phyloP scores from a whole-genome alignment of 2,329 filamentous ascomycete species.

The Chaetomiaceae sp. region DNA sequence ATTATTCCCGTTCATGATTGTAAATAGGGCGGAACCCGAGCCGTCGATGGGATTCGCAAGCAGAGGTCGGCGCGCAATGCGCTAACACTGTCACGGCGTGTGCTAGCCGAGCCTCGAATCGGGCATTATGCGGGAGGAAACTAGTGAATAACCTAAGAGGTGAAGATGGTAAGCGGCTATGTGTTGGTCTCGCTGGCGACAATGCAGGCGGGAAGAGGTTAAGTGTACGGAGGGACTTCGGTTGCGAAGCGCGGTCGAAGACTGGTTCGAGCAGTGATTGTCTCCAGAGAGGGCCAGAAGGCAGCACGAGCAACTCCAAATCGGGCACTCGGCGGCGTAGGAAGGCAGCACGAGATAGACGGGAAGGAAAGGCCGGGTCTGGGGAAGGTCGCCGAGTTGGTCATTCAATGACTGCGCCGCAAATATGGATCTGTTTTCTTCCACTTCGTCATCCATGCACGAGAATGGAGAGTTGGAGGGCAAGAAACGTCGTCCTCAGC shows the following conservation, averaged over 20 bases:
- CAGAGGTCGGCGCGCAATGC: constrained; percentile 18
- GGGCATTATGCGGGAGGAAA: constrained; percentile 20
- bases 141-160: constrained; percentile 1
- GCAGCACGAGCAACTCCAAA: not conserved
- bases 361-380: not conserved
- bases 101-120: constrained; percentile 7
- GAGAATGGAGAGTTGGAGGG: not conserved
- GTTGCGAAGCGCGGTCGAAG: not conserved
- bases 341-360: not conserved
- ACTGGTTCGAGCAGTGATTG: not conserved
- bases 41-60: not conserved
- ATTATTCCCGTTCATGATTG: constrained; percentile 29
- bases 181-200: not conserved
- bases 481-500: constrained; percentile 13
- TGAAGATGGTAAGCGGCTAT: not conserved
- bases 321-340: not conserved
- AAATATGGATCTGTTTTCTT: not conserved
- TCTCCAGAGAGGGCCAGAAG: not conserved
- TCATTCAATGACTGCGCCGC: constrained; percentile 12
- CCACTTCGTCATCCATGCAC: not conserved
- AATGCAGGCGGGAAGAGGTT: not conserved
- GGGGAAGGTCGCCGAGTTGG: not conserved
- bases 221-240: not conserved
- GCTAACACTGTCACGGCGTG: constrained; percentile 22
- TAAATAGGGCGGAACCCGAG: not conserved